Base-by-base conservation (phyloP, 495 filamentous ascomycete genomes). In the Xylaria nigripes region DNA sequence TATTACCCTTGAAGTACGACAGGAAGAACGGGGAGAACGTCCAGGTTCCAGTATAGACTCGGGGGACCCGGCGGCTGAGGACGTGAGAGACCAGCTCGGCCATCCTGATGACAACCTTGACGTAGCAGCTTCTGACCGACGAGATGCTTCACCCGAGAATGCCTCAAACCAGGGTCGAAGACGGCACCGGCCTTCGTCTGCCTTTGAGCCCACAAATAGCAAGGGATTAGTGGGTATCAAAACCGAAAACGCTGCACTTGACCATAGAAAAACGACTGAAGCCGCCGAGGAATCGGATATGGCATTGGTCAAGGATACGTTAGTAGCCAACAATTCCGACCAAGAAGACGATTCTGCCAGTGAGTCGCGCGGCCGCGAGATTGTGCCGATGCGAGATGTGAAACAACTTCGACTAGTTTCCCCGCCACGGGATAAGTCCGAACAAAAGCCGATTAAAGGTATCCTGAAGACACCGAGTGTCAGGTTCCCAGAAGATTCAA, bases 401-500 rank as follows among this genome's bases (percentile, higher is more conserved):
- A 72, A 70, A 51, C 70, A 72, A 58, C 72, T 76, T 32, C 78
- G 80, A 5, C 70, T 84, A 9, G 75, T 83, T 18, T 74, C 77
- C n/a, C 77, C 78, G 0, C 78, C 76, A 18, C 71, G 72, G 21
- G 74, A 77, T 13, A 77, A 75, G 58, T 36, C 54, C 7, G 62
- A 64, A 38, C 63, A 40, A 2, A 71, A 74, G 57, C 72, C 71
- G 3, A 81, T 84, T n/a, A 88, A 84, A 64, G 76, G 84, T 6
- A 89, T 87, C 38, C 72, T 95, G 12, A 88, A 89, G 65, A 70
- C 77, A 32, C 88, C 89, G 0, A 82, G 78, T 3, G 74, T 77
- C 21, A 84, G 84, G 56, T 95, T 94, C 67, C 89, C 89, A 0
- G 89, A 93, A 59, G 81, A 94, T 27, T 76, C 80, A 0, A 81